These are phyloP conservation scores for Colletotrichum somersetense DNA, from an alignment of 2,329 filamentous ascomycete species.

Conservation along the genomic window DNA sequence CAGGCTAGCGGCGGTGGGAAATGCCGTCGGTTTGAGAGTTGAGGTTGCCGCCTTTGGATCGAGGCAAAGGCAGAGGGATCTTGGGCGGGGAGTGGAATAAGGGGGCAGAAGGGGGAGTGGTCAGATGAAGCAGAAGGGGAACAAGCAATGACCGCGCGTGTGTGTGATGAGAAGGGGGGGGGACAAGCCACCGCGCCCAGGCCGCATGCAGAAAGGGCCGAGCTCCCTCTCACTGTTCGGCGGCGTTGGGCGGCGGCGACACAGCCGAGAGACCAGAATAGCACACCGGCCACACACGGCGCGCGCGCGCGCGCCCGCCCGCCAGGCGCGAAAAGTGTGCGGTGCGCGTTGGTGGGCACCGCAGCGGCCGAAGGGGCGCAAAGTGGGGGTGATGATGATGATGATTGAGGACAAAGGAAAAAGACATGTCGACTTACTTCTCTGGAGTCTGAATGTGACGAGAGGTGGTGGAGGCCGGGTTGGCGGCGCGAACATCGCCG, in stretches of 20 bases:
- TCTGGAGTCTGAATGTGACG: conserved; percentile 64
- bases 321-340: conserved; percentile 10
- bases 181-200: conserved; percentile 41
- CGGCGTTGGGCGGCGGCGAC: conserved; percentile 26
- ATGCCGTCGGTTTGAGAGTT: conserved; percentile 26
- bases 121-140: conserved; percentile 20
- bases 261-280: conserved; percentile 40
- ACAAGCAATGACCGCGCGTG: conserved; percentile 19
- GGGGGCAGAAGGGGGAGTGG: conserved; percentile 1
- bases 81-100: conserved; percentile 16
- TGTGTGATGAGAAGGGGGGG: conserved; percentile 24
- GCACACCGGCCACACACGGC: conserved; percentile 30
- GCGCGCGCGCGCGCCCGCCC: not conserved
- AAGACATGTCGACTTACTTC: conserved; percentile 62
- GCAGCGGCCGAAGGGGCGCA: not conserved
- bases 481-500: conserved; percentile 57
- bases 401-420: conserved; percentile 23
- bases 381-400: conserved; percentile 28
- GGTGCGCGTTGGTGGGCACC: not conserved
- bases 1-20: conserved; percentile 35
- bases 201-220: conserved; percentile 41
- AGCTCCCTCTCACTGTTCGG: conserved; percentile 34
- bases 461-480: conserved; percentile 59
- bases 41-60: conserved; percentile 34
- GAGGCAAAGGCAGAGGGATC: conserved; percentile 28